phyloP scores from a whole-genome alignment of 352 stramenopile species.

The Phytopythium oedochilum region DNA sequence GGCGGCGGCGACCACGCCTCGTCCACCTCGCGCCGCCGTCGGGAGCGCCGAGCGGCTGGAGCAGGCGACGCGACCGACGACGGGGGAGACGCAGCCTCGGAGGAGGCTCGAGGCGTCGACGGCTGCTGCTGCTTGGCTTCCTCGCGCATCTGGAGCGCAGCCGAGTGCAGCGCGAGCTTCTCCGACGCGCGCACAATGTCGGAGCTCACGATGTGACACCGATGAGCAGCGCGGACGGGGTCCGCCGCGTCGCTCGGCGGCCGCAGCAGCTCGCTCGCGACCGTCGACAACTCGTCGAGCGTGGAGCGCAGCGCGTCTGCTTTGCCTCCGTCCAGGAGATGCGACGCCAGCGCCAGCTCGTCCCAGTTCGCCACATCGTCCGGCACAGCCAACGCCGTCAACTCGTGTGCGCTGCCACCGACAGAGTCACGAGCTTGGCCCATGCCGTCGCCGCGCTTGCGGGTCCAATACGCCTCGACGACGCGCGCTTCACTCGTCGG shows the following conservation, averaged over 20 bases:
- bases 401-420: neutral
- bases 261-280: neutral
- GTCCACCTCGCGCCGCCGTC: neutral
- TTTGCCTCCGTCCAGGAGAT: conserved; percentile 2
- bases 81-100: neutral
- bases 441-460: neutral
- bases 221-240: too few relatives aligned
- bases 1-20: neutral
- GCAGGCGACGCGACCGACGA: neutral
- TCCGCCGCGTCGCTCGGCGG: neutral
- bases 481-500: neutral
- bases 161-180: conserved; percentile 39
- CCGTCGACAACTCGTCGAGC: neutral
- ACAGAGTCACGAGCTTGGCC: neutral
- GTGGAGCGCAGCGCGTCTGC: neutral
- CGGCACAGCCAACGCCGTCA: neutral
- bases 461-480: neutral
- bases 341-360: neutral
- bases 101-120: neutral
- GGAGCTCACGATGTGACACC: neutral
- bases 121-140: neutral
- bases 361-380: neutral
- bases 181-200: conserved; percentile 18
- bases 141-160: conserved; percentile 23
- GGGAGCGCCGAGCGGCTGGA: neutral